Conservation (phyloP, 129 eudicot species). For the Helianthus annuus region HanXRQr2.0-SUNRISE NC_035447.2:166707237-166707736, state of each 20-base stretch:
- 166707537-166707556: neutral
- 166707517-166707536: neutral
- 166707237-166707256: too few relatives aligned
- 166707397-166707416: neutral
- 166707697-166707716: too few relatives aligned
- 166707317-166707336: too few relatives aligned
- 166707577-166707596: too few relatives aligned
- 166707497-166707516: neutral
- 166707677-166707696: too few relatives aligned
- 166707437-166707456: constrained; percentile 4
- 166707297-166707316: too few relatives aligned
- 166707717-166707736: too few relatives aligned
- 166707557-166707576: neutral
- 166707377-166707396: neutral
- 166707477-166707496: neutral
- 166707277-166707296: too few relatives aligned
- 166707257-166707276: too few relatives aligned
- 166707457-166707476: constrained; percentile 13
- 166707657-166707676: neutral
- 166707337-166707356: neutral
- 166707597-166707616: too few relatives aligned
- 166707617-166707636: too few relatives aligned
- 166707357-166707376: neutral
- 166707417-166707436: neutral
- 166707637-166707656: too few relatives aligned